These are phyloP conservation scores for Samsoniella hepiali DNA, from an alignment of 2,329 filamentous ascomycete species.

Conservation along the genomic window DNA sequence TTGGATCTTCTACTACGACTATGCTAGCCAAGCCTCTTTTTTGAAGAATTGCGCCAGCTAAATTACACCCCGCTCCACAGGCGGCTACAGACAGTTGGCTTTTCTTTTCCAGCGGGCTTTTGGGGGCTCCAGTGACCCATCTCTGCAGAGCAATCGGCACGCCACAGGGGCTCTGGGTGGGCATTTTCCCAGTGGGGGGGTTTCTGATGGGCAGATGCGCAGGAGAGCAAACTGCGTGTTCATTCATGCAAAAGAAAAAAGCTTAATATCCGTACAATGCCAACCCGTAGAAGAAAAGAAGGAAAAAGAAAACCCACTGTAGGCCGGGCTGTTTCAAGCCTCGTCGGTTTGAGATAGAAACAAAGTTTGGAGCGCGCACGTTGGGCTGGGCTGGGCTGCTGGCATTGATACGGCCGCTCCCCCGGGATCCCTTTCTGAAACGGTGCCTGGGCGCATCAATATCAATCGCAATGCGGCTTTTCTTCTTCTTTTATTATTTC, in stretches of 20 bases:
- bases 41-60: background rate
- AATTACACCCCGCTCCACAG: background rate
- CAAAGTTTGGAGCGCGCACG: background rate
- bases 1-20: background rate
- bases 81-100: background rate
- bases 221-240: background rate
- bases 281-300: background rate
- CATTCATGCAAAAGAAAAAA: background rate
- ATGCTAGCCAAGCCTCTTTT: background rate
- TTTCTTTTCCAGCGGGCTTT: too few species aligned
- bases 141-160: constrained; percentile 11
- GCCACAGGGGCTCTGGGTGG: constrained; percentile 3
- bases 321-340: background rate
- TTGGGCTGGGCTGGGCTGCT: background rate
- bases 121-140: background rate
- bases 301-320: background rate
- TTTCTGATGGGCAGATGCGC: background rate
- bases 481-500: background rate
- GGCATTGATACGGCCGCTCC: background rate
- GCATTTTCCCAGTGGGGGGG: background rate
- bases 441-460: background rate
- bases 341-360: constrained; percentile 6
- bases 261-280: background rate
- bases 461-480: background rate
- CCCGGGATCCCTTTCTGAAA: background rate